Conservation (phyloP, 768 basidiomycete genomes). For the Hygrocybe coccinea region DNA sequence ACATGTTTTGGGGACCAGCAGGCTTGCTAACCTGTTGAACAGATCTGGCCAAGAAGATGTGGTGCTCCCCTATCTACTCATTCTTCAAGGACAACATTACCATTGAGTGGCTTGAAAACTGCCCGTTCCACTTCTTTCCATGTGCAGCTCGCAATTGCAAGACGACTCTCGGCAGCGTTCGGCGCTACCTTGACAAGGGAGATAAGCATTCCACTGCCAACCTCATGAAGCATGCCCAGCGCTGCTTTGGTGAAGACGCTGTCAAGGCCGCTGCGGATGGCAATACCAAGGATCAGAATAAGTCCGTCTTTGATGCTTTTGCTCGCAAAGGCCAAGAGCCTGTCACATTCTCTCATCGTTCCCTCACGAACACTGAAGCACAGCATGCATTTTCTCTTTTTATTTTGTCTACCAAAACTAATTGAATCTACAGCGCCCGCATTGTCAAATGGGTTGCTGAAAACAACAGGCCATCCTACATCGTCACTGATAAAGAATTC, state of each 20-base stretch:
- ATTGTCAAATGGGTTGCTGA: constrained; percentile 34
- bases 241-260: neutral
- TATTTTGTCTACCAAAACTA: neutral
- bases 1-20: neutral
- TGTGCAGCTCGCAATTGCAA: constrained; percentile 20
- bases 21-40: neutral
- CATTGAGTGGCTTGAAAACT: constrained; percentile 17
- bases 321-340: constrained; percentile 22
- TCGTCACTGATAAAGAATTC: constrained; percentile 31
- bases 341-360: constrained; percentile 27
- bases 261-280: neutral
- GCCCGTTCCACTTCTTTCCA: constrained; percentile 19
- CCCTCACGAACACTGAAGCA: constrained; percentile 22
- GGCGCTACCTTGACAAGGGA: constrained; percentile 19
- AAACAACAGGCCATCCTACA: constrained; percentile 26
- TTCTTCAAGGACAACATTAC: constrained; percentile 19
- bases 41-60: constrained; percentile 21
- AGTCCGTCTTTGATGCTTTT: constrained; percentile 19
- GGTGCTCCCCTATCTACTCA: constrained; percentile 24
- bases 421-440: constrained; percentile 18
- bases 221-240: constrained; percentile 21
- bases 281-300: constrained; percentile 20
- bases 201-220: constrained; percentile 28
- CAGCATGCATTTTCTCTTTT: constrained; percentile 15
- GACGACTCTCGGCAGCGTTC: neutral